A percentile compares a stretch with the other conserved stretches of the same genome.
Conservation (phyloP, 768 basidiomycete genomes). For the Termitomyces sp. region DNA sequence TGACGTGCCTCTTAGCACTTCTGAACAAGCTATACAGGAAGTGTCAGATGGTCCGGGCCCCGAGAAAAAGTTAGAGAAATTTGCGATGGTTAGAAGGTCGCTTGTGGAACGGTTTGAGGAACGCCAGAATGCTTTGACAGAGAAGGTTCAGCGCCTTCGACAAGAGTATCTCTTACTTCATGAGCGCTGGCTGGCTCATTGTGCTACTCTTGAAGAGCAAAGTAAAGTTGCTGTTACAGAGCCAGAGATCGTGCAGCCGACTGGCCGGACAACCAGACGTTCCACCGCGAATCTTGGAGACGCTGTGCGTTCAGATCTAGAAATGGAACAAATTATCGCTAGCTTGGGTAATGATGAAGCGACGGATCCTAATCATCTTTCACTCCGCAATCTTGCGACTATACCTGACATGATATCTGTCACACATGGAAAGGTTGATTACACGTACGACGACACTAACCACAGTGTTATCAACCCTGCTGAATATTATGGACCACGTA, state of each 20-base stretch:
- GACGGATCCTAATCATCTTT: slow-evolving; percentile 88
- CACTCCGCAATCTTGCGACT: slow-evolving; percentile 74
- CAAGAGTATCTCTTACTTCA: slow-evolving; percentile 66
- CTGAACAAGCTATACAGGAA: slow-evolving; percentile 43
- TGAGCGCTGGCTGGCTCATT: slow-evolving; percentile 68
- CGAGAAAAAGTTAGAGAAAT: slow-evolving; percentile 28
- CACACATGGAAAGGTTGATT: slow-evolving; percentile 51
- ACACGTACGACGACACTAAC: slow-evolving; percentile 80
- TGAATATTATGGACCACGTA: slow-evolving; percentile 69
- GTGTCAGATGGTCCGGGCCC: slow-evolving; percentile 31
- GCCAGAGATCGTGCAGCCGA: slow-evolving; percentile 29
- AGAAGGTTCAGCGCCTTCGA: slow-evolving; percentile 52
- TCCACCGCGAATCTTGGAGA: slow-evolving; percentile 72
- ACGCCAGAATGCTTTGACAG: slow-evolving; percentile 41
- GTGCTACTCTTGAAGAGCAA: slow-evolving; percentile 60
- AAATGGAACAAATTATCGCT: slow-evolving; percentile 97
- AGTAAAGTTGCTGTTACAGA: slow-evolving; percentile 38
- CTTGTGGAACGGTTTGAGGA: slow-evolving; percentile 50
- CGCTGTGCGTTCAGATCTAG: slow-evolving; percentile 88
- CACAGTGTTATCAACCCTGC: slow-evolving; percentile 70
- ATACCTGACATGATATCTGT: slow-evolving; percentile 91
- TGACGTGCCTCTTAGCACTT: slow-evolving; percentile 24
- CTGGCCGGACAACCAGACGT: slow-evolving; percentile 65
- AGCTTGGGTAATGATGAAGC: slow-evolving; percentile 88
- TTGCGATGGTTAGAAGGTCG: slow-evolving; percentile 37